Conservation (phyloP, 768 basidiomycete genomes). For the Mycena sanguinolenta region DNA sequence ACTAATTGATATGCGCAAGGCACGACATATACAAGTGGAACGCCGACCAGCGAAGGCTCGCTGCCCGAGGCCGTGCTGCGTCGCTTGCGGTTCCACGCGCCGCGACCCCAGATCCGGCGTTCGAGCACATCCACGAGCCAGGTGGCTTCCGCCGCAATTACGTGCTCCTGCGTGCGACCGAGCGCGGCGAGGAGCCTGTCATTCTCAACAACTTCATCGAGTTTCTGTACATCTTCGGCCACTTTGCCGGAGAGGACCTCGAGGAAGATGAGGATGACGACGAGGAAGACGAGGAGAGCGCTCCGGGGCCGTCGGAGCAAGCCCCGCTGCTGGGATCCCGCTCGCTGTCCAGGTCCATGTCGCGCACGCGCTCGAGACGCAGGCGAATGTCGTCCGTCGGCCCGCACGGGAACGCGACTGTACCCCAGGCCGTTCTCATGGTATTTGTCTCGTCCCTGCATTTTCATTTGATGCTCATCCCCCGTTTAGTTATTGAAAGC, state of each 20-base stretch:
- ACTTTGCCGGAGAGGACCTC: slow-evolving; percentile 94
- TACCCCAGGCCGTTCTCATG: slow-evolving; percentile 94
- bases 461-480: slow-evolving; percentile 10
- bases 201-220: slow-evolving; percentile 92
- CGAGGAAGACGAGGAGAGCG: slow-evolving; percentile 58
- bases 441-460: slow-evolving; percentile 55
- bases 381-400: slow-evolving; percentile 72
- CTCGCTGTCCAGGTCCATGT: slow-evolving; percentile 48
- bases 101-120: slow-evolving; percentile 74
- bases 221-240: slow-evolving; percentile 94
- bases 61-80: slow-evolving; percentile 72
- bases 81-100: slow-evolving; percentile 74
- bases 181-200: slow-evolving; percentile 73
- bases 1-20: slow-evolving; percentile 51
- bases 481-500: slow-evolving; percentile 82
- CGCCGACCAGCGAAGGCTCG: slow-evolving; percentile 74
- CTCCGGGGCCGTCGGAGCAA: slow-evolving; percentile 54
- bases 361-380: slow-evolving; percentile 60
- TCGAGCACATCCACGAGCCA: slow-evolving; percentile 95
- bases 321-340: slow-evolving; percentile 66
- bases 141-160: slow-evolving; percentile 96
- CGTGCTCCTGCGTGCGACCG: slow-evolving; percentile 77
- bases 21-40: slow-evolving; percentile 98
- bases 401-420: slow-evolving; percentile 87
- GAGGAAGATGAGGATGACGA: slow-evolving; percentile 91